Evolutionary conservation across 2,329 filamentous ascomycete genomes (phyloP).

Genomic region (Verticillium isaacii): DNA sequence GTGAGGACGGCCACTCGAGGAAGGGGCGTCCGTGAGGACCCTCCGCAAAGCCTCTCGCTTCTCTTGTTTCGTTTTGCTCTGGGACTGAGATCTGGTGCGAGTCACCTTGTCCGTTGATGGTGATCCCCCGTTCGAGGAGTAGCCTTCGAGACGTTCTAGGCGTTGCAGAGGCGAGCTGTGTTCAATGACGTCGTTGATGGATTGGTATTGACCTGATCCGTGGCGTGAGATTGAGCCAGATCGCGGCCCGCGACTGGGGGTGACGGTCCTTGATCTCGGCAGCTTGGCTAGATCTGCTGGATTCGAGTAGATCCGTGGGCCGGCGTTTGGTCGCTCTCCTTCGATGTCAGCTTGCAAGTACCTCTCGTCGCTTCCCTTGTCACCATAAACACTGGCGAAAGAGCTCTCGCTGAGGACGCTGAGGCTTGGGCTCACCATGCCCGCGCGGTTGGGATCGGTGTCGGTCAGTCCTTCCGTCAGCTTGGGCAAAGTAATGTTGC

Average conservation of each 20-base stretch:
- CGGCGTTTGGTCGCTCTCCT: neutral
- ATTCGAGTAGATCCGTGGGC: neutral
- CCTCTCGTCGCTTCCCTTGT: conserved; percentile 24
- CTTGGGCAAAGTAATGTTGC: conserved; percentile 44
- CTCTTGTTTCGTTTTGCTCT: conserved; percentile 33
- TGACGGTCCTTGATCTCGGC: conserved; percentile 5
- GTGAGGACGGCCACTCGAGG: conserved; percentile 28
- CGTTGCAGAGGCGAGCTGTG: conserved; percentile 45
- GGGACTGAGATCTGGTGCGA: conserved; percentile 14
- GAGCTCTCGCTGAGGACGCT: conserved; percentile 65
- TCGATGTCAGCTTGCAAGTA: neutral
- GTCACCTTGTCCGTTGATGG: conserved; percentile 20
- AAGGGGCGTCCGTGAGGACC: conserved; percentile 42
- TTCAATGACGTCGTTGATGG: conserved; percentile 41
- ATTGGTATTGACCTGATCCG: conserved; percentile 33
- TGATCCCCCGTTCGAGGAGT: conserved; percentile 21
- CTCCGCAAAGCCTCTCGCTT: conserved; percentile 43
- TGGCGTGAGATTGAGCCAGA: conserved; percentile 24
- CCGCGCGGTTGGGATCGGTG: conserved; percentile 22
- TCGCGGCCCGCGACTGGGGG: conserved; percentile 18
- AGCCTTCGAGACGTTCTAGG: conserved; percentile 37
- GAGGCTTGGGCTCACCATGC: conserved; percentile 52
- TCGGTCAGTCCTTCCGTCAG: conserved; percentile 32
- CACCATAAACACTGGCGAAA: conserved; percentile 60
- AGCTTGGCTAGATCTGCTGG: neutral